Base-by-base conservation (phyloP, 208 protist species). In the Wallacemonas sp. region DNA sequence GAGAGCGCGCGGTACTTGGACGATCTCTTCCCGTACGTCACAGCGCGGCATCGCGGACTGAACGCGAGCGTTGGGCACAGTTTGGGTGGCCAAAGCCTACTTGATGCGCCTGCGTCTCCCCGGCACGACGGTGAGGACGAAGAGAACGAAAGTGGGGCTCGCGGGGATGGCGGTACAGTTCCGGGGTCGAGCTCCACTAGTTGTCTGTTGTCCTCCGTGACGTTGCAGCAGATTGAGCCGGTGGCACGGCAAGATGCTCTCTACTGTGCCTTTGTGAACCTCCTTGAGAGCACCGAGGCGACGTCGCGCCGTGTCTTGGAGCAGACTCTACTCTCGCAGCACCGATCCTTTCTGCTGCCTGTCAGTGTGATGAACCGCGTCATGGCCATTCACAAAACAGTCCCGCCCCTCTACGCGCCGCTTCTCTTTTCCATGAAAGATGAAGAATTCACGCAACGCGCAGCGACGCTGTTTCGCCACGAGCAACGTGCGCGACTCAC, bases 251-350 rank as follows among this genome's bases (percentile, higher is more conserved):
- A 39, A 6, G 51, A 58, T 19, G 4, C 26, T 4, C 51, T 58
- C 51, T 58, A 58, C 30, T 22, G 44, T 15, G 75, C 84, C 24
- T 88, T 80, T 76, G 44, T 89, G 11, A 63, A 74, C 17, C 78
- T 92, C 21, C 68, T 94, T 30, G 24, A 76, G 15, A 72, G 79
- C 30, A 86, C 77, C 36, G 88, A 94, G 61, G 79, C 83, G 12
- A 79, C 82, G 27, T 82, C 91, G 62, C 80, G 88, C 2, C 75
- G 79, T 27, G 60, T 67, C 39, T 54, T 91, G 55, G 61, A 85
- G 61, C 70, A 66, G 36, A 49, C 69, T 24, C 58, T 91, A 24
- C 70, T 82, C 22, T 31, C 41, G 15, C 46, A 68, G 46, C 79
- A 84, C 36, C 59, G 42, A 3, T 66, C 70, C 14, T 26, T 90